Base-by-base conservation (phyloP, 2,329 filamentous ascomycete genomes). In the Aspergillus neoniger region DNA sequence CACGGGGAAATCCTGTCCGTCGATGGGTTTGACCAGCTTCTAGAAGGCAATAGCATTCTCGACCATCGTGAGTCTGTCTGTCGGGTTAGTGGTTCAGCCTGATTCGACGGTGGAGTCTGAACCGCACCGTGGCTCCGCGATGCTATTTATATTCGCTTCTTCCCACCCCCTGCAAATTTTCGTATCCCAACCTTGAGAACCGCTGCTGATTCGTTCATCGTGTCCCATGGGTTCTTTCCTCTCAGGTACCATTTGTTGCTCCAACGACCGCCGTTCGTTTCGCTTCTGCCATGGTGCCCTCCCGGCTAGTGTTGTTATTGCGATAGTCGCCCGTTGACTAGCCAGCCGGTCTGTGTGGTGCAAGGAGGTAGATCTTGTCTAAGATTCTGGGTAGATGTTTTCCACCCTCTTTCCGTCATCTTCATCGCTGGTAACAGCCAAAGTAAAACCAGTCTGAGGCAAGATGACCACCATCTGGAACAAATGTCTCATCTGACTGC, bases 141-240 rank as follows among this genome's bases (percentile, higher is more conserved):
- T 55, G 36, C 53, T 55, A 55, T 55, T 55, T 55, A 38, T 55
- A 55, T 43, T 44, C 53, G n/a, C 53, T 30, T 44, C 41, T 15
- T 36, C 12, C 12, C 28, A 28, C 32, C 32, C 19, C 53, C 53
- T 55, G 53, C 39, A 43, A 41, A 21, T 44, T 55, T 55, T 55
- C 39, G 39, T 32, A 44, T 47, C 43, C 39, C 36, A 17, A 39
- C 25, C 47, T n/a, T 10, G 7, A 17, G 23, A 5, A 5, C 15
- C 47, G 47, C 23, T 30, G n/a, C 47, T 50, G 47, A 30, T 50
- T 50, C 47, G 23, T 30, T 15, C 21, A 49, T 49, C 6, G 23
- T 4, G 15, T 49, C 23, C 44, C 44, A 49, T 49, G 25, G 44
- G 44, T 49, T 49, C 44, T 49, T 30, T 7, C 44, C 44, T 17